Conservation (phyloP, 164 flowering plant species). For the Chimonanthus salicifolius region DNA sequence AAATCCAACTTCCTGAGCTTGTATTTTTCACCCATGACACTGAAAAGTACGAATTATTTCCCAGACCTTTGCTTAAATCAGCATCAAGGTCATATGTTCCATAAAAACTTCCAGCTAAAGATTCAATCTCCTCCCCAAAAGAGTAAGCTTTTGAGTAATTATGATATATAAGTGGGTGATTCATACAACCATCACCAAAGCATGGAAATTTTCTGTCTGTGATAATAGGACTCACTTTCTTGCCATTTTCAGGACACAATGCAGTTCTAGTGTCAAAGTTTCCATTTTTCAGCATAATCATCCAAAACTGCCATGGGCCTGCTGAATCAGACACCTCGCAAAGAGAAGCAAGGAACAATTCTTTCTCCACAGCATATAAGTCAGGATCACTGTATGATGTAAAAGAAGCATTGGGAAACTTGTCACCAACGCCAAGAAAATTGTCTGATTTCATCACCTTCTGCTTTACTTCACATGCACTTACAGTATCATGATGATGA, state of each 20-base stretch:
- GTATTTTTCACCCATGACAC: slow-evolving; percentile 24
- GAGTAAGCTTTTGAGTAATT: slow-evolving; percentile 12
- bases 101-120: slow-evolving; percentile 19
- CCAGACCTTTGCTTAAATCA: slow-evolving; percentile 8
- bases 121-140: not conserved
- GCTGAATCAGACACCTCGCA: slow-evolving; percentile 18
- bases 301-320: slow-evolving; percentile 37
- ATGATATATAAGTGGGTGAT: slow-evolving; percentile 27
- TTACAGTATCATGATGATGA: slow-evolving; percentile 7
- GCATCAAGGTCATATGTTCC: slow-evolving; percentile 25
- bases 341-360: slow-evolving; percentile 21
- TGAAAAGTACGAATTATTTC: slow-evolving; percentile 17
- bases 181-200: slow-evolving; percentile 34
- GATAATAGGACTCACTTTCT: slow-evolving; percentile 17
- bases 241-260: slow-evolving; percentile 31
- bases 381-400: slow-evolving; percentile 20
- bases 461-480: slow-evolving; percentile 17
- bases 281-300: slow-evolving; percentile 37
- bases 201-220: slow-evolving; percentile 27
- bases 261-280: slow-evolving; percentile 31
- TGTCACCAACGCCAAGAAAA: slow-evolving; percentile 18
- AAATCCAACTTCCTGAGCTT: slow-evolving; percentile 22
- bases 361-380: slow-evolving; percentile 28
- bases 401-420: slow-evolving; percentile 16
- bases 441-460: slow-evolving; percentile 24